Percentiles rank a stretch among this genome's conserved stretches.
phyloP scores from a whole-genome alignment of 2,329 filamentous ascomycete species.

The Thelonectria rubi region DNA sequence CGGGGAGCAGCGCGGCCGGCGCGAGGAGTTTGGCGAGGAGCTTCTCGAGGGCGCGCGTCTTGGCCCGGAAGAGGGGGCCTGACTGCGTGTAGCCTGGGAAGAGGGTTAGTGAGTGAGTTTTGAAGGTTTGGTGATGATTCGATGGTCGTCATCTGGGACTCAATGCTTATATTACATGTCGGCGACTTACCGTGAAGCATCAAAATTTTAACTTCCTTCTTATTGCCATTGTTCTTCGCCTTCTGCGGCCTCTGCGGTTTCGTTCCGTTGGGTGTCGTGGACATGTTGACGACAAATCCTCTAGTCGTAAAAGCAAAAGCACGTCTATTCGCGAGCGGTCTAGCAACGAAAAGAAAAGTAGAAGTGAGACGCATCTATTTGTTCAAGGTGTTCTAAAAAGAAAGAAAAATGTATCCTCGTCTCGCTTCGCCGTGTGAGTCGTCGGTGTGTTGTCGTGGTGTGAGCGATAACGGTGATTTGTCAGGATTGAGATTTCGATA shows the following conservation, averaged over 20 bases:
- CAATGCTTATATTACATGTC: background rate
- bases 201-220: slow-evolving; percentile 71
- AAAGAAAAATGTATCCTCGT: slow-evolving; percentile 2
- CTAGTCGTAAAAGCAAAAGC: slow-evolving; percentile 17
- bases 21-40: slow-evolving; percentile 77
- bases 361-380: slow-evolving; percentile 37
- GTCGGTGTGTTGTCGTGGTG: slow-evolving; percentile 24
- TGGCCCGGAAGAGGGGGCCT: slow-evolving; percentile 82
- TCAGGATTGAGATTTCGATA: slow-evolving; percentile 34
- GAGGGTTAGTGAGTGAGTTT: slow-evolving; percentile 24
- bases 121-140: background rate
- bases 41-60: slow-evolving; percentile 89
- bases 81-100: slow-evolving; percentile 85
- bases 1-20: slow-evolving; percentile 62
- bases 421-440: slow-evolving; percentile 35
- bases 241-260: slow-evolving; percentile 44
- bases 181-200: slow-evolving; percentile 74
- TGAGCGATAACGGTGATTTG: slow-evolving; percentile 40
- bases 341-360: slow-evolving; percentile 26
- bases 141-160: background rate
- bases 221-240: slow-evolving; percentile 48
- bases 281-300: slow-evolving; percentile 40
- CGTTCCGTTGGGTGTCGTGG: slow-evolving; percentile 30
- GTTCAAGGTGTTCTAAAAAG: slow-evolving; percentile 5
- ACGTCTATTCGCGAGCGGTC: slow-evolving; percentile 29